Conservation (phyloP, 2,329 filamentous ascomycete species). For the Whalleya microplaca region DNA sequence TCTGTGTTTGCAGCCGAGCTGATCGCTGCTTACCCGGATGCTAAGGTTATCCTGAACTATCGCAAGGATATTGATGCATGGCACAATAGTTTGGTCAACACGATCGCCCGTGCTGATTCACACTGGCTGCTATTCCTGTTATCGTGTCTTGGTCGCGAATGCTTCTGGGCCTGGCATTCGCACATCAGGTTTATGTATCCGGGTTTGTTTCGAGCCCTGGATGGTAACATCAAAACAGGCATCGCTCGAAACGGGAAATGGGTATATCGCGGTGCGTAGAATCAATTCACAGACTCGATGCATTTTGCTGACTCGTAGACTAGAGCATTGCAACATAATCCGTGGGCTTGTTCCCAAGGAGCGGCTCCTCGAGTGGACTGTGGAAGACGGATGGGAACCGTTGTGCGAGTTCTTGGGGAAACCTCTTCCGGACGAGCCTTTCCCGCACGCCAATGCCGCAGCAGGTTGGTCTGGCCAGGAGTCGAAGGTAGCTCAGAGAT, state of each 20-base stretch:
- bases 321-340: slow-evolving; percentile 40
- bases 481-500: background rate
- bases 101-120: slow-evolving; percentile 30
- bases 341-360: slow-evolving; percentile 39
- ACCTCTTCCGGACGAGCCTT: slow-evolving; percentile 32
- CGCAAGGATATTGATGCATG: slow-evolving; percentile 46
- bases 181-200: slow-evolving; percentile 37
- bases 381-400: slow-evolving; percentile 45
- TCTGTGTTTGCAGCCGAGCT: slow-evolving; percentile 47
- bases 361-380: slow-evolving; percentile 40
- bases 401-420: slow-evolving; percentile 46
- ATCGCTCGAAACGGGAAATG: slow-evolving; percentile 34
- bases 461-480: background rate
- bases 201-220: slow-evolving; percentile 34
- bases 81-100: slow-evolving; percentile 39
- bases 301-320: background rate
- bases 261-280: slow-evolving; percentile 32
- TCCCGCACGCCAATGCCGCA: background rate
- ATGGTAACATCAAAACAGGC: slow-evolving; percentile 34
- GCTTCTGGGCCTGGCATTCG: slow-evolving; percentile 40
- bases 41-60: slow-evolving; percentile 50
- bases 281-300: background rate
- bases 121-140: slow-evolving; percentile 37
- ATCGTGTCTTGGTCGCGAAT: slow-evolving; percentile 33
- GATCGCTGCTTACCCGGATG: slow-evolving; percentile 51